Percentiles rank a stretch among this genome's conserved stretches.
Conservation (phyloP, 2,329 filamentous ascomycete species). For the Aureobasidium sp. region DNA sequence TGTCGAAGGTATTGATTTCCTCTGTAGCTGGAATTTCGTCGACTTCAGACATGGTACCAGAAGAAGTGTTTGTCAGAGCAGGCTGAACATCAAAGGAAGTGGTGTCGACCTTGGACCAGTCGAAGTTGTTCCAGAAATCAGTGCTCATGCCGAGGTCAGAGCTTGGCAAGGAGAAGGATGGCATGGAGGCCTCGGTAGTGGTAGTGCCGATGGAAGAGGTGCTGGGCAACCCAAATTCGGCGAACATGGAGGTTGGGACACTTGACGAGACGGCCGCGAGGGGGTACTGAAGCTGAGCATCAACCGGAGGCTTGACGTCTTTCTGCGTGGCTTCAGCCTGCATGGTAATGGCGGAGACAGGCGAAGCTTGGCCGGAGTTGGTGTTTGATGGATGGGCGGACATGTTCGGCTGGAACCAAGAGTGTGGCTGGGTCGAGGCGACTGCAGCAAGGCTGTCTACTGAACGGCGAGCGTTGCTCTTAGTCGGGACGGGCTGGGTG, state of each 20-base stretch:
- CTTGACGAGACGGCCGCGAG: neutral
- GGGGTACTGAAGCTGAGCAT: neutral
- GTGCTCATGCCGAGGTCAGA: constrained; percentile 3
- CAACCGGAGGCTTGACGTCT: neutral
- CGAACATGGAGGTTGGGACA: constrained; percentile 1
- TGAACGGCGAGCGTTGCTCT: constrained; percentile 42
- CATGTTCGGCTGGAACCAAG: neutral
- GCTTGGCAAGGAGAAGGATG: constrained; percentile 9
- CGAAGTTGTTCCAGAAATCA: constrained; percentile 15
- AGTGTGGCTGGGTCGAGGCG: neutral
- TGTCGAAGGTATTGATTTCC: constrained; percentile 25
- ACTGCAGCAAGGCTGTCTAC: constrained; percentile 42
- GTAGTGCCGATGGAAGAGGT: constrained; percentile 5
- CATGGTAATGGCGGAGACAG: neutral
- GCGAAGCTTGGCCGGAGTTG: constrained; percentile 13
- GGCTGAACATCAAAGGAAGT: constrained; percentile 23
- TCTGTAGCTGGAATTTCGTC: constrained; percentile 30
- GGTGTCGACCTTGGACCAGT: constrained; percentile 15
- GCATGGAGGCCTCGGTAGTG: constrained; percentile 5
- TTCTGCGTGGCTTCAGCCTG: constrained; percentile 2
- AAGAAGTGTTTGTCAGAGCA: constrained; percentile 31
- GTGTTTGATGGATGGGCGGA: neutral
- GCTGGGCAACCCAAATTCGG: constrained; percentile 12
- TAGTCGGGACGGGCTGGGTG: constrained; percentile 38
- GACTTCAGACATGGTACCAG: constrained; percentile 31